Base-by-base conservation (phyloP, 192 early-diverging fungal genomes). In the Entomortierella lignicola region DNA sequence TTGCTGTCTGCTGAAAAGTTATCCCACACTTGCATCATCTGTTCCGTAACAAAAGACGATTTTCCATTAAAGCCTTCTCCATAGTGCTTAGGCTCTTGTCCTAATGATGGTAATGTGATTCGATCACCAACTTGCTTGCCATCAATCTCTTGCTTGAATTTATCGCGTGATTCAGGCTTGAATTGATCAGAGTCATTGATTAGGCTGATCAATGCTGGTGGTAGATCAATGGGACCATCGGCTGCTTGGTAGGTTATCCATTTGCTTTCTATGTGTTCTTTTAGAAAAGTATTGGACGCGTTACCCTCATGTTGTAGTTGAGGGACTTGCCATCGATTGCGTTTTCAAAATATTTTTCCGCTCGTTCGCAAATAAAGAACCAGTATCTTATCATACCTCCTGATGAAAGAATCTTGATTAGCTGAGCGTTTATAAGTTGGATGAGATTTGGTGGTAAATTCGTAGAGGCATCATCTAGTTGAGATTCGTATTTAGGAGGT, bases 11-110 rank as follows among this genome's bases (percentile, higher is more conserved):
- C 23, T 20, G 21, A 7, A 29, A 71, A 32, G 2, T 23, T 10
- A 8, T 71, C 21, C 69, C 69, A 63, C 4, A 71, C 1, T 17
- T 63, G 47, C 18, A 71, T 37, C 69, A 71, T 71, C 53, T 71
- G 44, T 60, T 71, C 69, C 7, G 60, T 71, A 41, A 71, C 60
- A 13, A 71, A 60, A 41, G 63, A 63, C 18, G 17, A 8, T 2
- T 30, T 13, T 15, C 60, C 60, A 31, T 57, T 55, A 26, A 15
- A 47, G 15, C 55, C 55, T 10, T 41, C 15, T 52, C 8, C 55
- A 69, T 51, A 69, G 20, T 26, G 1, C n/a, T 69, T 69, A 41
- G 66, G 66, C 4, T 13, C 15, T 30, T 69, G 66, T 29, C 66
- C 66, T 25, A 59, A 18, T 44, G 11, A 27, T 39, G 39, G 17